Evolutionary conservation across 768 basidiomycete species (phyloP).

Genomic region (Lactarius hengduanensis): DNA sequence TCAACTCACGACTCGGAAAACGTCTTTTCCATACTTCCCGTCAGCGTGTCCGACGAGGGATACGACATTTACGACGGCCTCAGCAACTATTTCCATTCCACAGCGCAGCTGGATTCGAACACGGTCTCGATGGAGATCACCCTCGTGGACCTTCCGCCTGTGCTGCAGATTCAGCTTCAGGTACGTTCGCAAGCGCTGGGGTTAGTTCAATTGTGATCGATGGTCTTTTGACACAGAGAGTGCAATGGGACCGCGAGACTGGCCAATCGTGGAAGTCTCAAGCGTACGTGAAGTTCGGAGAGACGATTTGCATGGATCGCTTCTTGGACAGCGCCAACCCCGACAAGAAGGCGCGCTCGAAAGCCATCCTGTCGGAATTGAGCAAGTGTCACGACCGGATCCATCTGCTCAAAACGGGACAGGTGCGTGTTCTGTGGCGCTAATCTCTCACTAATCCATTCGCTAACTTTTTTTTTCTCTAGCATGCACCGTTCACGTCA

Average conservation of each 20-base stretch:
- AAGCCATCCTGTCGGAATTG: conserved; percentile 66
- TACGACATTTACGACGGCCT: conserved; percentile 94
- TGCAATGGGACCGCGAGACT: conserved; percentile 92
- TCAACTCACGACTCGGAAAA: conserved; percentile 86
- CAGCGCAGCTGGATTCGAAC: conserved; percentile 83
- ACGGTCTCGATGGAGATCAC: conserved; percentile 87
- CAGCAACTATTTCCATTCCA: conserved; percentile 86
- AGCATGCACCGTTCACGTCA: conserved; percentile 62
- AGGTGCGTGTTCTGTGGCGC: conserved; percentile 45
- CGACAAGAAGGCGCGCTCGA: conserved; percentile 68
- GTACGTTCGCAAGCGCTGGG: conserved; percentile 41
- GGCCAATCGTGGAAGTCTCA: conserved; percentile 94
- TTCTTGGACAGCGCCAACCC: conserved; percentile 78
- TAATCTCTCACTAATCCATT: not conserved
- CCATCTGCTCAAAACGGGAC: conserved; percentile 64
- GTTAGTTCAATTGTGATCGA: not conserved
- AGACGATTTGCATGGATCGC: conserved; percentile 87
- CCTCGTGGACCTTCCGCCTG: conserved; percentile 80
- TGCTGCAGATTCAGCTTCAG: conserved; percentile 95
- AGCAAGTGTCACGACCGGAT: conserved; percentile 64
- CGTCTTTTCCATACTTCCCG: conserved; percentile 88
- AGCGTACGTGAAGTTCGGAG: conserved; percentile 88
- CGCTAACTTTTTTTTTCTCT: not conserved
- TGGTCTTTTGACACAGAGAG: conserved; percentile 58
- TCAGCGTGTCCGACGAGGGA: conserved; percentile 87